phyloP scores from a whole-genome alignment of 257 asterid genomes.

The Scutellaria galericulata region DNA sequence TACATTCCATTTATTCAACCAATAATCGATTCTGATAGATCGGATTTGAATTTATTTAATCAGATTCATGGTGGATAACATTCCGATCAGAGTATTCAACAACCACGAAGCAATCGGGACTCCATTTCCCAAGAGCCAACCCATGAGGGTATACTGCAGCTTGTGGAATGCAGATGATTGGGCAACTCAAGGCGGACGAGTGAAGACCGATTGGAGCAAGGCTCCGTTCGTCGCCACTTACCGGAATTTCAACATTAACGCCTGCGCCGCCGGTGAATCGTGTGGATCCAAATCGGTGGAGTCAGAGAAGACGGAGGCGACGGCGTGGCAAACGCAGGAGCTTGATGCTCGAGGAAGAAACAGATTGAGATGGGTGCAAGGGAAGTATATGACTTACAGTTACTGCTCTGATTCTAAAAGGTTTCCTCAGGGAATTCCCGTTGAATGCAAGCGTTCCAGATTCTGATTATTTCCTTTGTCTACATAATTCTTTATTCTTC shows the following conservation, averaged over 20 bases:
- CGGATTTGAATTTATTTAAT: too few species aligned
- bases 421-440: conserved; percentile 18
- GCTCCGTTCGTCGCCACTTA: conserved; percentile 30
- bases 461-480: neutral
- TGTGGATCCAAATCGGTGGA: neutral
- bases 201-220: conserved; percentile 29
- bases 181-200: conserved; percentile 26
- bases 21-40: too few species aligned
- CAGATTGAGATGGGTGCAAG: conserved; percentile 31
- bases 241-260: conserved; percentile 30
- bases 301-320: conserved; percentile 4
- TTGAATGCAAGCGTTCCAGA: conserved; percentile 29
- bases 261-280: neutral
- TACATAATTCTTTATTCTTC: neutral
- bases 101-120: conserved; percentile 33
- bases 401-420: conserved; percentile 23
- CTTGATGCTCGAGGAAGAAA: conserved; percentile 23
- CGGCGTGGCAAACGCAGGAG: conserved; percentile 25
- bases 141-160: conserved; percentile 33
- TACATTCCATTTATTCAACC: too few species aligned
- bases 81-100: conserved; percentile 31
- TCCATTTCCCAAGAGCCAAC: conserved; percentile 29
- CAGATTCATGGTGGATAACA: conserved; percentile 37
- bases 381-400: conserved; percentile 26
- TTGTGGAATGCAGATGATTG: conserved; percentile 31